Conservation (phyloP, 176 grass and related monocot species). For the Zoysia japonica region DNA sequence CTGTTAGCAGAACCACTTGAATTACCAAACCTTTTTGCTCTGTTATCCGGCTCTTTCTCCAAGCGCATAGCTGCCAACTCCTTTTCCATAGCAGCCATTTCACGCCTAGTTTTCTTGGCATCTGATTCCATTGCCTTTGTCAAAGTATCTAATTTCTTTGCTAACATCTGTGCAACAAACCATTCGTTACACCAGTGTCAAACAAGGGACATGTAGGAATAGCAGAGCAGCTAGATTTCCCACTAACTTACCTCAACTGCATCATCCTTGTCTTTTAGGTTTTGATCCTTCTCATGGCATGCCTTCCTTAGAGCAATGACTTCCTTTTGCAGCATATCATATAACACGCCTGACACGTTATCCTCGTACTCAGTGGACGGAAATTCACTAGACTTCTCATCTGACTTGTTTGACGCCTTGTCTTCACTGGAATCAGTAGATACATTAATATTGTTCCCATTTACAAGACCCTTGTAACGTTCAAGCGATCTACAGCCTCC, state of each 20-base stretch:
- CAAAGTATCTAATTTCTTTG: slow-evolving; percentile 93
- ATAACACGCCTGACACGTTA: slow-evolving; percentile 74
- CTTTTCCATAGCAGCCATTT: slow-evolving; percentile 87
- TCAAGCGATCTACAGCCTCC: slow-evolving; percentile 71
- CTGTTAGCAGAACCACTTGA: slow-evolving; percentile 55
- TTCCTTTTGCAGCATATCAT: slow-evolving; percentile 96
- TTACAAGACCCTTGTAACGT: slow-evolving; percentile 57
- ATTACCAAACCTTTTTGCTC: slow-evolving; percentile 57
- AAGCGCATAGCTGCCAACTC: slow-evolving; percentile 67
- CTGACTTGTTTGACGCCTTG: slow-evolving; percentile 59
- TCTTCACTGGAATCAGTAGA: slow-evolving; percentile 65
- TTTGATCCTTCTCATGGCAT: slow-evolving; percentile 87
- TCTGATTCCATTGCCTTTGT: slow-evolving; percentile 96
- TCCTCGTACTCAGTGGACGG: slow-evolving; percentile 55
- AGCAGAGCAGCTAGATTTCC: slow-evolving; percentile 4
- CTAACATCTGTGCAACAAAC: slow-evolving; percentile 67
- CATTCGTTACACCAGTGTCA: slow-evolving; percentile 7
- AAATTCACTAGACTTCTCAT: slow-evolving; percentile 60
- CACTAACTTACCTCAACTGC: slow-evolving; percentile 69
- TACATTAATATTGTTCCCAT: slow-evolving; percentile 59
- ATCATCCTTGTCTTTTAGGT: slow-evolving; percentile 93
- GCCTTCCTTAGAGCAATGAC: slow-evolving; percentile 81
- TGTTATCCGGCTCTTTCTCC: slow-evolving; percentile 86
- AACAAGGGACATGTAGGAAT: background rate
- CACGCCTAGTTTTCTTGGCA: slow-evolving; percentile 88